phyloP scores from a whole-genome alignment of 768 basidiomycete species.

The Lactarius trivialis region DNA sequence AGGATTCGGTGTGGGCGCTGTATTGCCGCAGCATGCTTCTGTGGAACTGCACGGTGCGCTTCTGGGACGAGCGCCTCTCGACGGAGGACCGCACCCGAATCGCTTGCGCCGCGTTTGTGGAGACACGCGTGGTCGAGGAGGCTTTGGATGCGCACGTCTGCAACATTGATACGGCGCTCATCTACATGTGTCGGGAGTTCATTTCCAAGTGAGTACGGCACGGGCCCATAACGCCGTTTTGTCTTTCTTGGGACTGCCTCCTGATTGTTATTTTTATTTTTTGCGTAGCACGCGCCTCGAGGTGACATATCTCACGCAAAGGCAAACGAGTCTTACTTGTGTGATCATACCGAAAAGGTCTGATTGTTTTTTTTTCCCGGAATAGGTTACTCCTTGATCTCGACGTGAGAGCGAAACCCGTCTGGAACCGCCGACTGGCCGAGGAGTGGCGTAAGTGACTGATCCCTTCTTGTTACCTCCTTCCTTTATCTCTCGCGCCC shows the following conservation, averaged over 20 bases:
- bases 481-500: background rate
- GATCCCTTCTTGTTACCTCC: background rate
- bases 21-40: constrained; percentile 78
- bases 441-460: constrained; percentile 69
- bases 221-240: background rate
- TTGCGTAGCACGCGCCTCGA: constrained; percentile 20
- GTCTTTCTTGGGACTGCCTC: background rate
- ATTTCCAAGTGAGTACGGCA: constrained; percentile 19
- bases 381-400: constrained; percentile 45
- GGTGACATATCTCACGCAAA: constrained; percentile 22
- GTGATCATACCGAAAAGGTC: background rate
- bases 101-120: constrained; percentile 56
- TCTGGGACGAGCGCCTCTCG: constrained; percentile 37
- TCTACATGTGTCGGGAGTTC: constrained; percentile 22
- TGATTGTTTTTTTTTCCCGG: constrained; percentile 17
- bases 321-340: background rate
- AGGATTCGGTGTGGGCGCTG: constrained; percentile 76
- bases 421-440: constrained; percentile 64
- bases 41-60: constrained; percentile 63
- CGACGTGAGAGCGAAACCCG: constrained; percentile 40
- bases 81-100: constrained; percentile 52
- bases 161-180: constrained; percentile 59
- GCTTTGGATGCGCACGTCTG: constrained; percentile 62
- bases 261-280: background rate
- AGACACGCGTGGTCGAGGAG: constrained; percentile 61